Base-by-base conservation (phyloP, 306 rosid species). In the Luffa aegyptiaca region DNA sequence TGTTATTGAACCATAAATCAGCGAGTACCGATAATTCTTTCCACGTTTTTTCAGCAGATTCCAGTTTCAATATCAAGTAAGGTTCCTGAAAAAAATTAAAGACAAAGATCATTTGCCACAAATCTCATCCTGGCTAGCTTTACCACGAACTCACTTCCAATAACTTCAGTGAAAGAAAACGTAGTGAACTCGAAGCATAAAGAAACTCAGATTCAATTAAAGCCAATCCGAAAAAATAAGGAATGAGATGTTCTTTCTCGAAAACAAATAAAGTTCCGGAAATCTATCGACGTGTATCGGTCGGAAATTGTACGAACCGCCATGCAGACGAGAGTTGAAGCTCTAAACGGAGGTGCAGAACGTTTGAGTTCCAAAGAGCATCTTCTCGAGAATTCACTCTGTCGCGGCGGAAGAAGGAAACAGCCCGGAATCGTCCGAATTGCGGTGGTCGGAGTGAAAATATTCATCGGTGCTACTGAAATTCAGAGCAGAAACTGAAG, bases 11-110 rank as follows among this genome's bases (percentile, higher is more conserved):
- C n/a, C n/a, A n/a, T n/a, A n/a, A n/a, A n/a, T n/a, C n/a, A n/a
- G n/a, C n/a, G 16, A 31, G 81, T 87, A 95, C 99, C 90, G 97
- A 93, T 85, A 95, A 85, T 6, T 95, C 99, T 82, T 89, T 89
- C 99, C 99, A 95, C 3, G 97, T 95, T 75, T 93, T 95, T 92
- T 93, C 94, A 0, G 99, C 96, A 13, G 99, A 95, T 16, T 95
- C 94, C 61, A 95, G 92, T 88, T 95, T 95, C 69, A 86, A 81
- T 66, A 93, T 89, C 82, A 95, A 80, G 88, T 90, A 88, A 42
- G 99, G 99, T 83, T 90, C 97, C 98, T 94, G 83, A 26, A 84
- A 84, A 61, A 84, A 78, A 79, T 7, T 65, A 73, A 64, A 58
- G 14, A n/a, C n/a, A n/a, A n/a, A n/a, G n/a, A n/a, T n/a, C n/a